phyloP scores from a whole-genome alignment of 1,284 basidiomycete genomes.

The Pyrrhoderma lamaoense region DNA sequence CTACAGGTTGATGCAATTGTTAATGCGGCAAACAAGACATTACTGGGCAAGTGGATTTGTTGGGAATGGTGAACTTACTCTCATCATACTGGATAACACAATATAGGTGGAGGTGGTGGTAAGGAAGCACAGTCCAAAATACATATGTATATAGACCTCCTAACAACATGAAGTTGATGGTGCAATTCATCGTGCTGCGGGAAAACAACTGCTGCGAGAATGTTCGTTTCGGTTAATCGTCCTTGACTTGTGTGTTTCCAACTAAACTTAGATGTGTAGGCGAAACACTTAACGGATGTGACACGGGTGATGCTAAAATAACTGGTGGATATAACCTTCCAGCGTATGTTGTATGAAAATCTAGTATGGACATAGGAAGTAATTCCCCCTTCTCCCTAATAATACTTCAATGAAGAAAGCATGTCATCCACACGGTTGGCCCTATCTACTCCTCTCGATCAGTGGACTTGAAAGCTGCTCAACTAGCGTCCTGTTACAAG shows the following conservation, averaged over 20 bases:
- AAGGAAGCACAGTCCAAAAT: slow-evolving; percentile 22
- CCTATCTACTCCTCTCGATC: slow-evolving; percentile 57
- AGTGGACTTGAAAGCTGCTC: slow-evolving; percentile 39
- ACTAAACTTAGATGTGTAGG: slow-evolving; percentile 34
- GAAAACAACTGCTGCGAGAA: slow-evolving; percentile 63
- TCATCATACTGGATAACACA: slow-evolving; percentile 6
- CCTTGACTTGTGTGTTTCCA: slow-evolving; percentile 5
- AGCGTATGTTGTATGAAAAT: slow-evolving; percentile 40
- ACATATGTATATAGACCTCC: not conserved
- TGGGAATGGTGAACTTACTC: slow-evolving; percentile 10
- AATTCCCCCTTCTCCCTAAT: not conserved
- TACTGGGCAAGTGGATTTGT: slow-evolving; percentile 69
- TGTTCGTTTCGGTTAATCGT: slow-evolving; percentile 37
- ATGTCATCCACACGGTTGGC: slow-evolving; percentile 89
- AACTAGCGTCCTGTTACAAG: slow-evolving; percentile 69
- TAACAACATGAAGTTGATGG: slow-evolving; percentile 60
- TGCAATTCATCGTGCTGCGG: slow-evolving; percentile 83
- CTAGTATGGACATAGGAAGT: not conserved
- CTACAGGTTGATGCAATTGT: slow-evolving; percentile 74
- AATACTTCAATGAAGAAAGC: slow-evolving; percentile 38
- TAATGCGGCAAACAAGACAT: slow-evolving; percentile 77
- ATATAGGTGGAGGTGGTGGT: slow-evolving; percentile 65
- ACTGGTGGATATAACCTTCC: slow-evolving; percentile 69
- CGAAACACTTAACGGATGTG: slow-evolving; percentile 63
- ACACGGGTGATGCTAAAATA: slow-evolving; percentile 80